Percentiles rank a stretch among this genome's conserved stretches.
phyloP scores from a whole-genome alignment of 2,329 filamentous ascomycete species.

The Elsinoe fawcettii region DNA sequence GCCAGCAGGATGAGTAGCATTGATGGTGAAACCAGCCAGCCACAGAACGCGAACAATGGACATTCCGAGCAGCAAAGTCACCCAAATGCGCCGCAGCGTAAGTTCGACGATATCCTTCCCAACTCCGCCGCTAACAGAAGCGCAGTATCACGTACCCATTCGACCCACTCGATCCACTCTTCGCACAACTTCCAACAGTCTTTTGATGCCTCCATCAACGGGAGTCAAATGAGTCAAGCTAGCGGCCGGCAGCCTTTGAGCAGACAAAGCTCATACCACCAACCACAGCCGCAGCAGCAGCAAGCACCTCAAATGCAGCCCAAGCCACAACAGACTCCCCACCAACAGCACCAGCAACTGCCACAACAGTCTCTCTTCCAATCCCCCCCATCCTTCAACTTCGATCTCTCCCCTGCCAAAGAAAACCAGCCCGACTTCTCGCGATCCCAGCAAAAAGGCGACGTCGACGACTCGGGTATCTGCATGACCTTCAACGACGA shows the following conservation, averaged over 20 bases:
- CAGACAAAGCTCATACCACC: slow-evolving; percentile 16
- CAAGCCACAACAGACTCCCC: slow-evolving; percentile 16
- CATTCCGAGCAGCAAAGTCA: slow-evolving; percentile 12
- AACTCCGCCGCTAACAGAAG: background rate
- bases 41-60: slow-evolving; percentile 10
- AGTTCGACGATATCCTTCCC: background rate
- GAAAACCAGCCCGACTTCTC: slow-evolving; percentile 14
- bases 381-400: slow-evolving; percentile 11
- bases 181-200: background rate
- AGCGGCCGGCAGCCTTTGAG: background rate
- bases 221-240: slow-evolving; percentile 10
- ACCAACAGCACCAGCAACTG: slow-evolving; percentile 15
- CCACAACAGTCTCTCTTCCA: slow-evolving; percentile 18
- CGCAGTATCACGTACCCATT: slow-evolving; percentile 18
- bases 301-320: slow-evolving; percentile 19
- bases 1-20: slow-evolving; percentile 29
- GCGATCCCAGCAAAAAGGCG: slow-evolving; percentile 21
- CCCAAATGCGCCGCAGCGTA: slow-evolving; percentile 17
- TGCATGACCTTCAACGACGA: slow-evolving; percentile 32
- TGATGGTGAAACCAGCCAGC: slow-evolving; percentile 20
- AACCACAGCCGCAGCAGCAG: slow-evolving; percentile 16
- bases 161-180: slow-evolving; percentile 18
- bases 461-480: slow-evolving; percentile 34
- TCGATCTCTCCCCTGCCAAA: slow-evolving; percentile 14
- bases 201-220: background rate